These are phyloP conservation scores for Lactifluus piperatus DNA, from an alignment of 768 basidiomycete genomes.

Conservation along the genomic window DNA sequence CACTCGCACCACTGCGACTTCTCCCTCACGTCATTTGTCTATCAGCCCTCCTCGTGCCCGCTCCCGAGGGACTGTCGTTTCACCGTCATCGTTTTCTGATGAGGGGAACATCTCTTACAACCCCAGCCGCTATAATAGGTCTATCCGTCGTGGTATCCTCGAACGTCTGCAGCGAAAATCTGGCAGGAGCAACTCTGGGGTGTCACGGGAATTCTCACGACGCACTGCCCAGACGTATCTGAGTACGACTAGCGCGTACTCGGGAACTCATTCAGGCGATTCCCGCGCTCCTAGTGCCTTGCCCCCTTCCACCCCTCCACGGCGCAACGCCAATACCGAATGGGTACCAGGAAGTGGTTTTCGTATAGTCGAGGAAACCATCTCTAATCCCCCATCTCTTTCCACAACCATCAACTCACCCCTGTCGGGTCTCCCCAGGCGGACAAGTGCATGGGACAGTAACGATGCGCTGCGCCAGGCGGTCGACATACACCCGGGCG, in stretches of 20 bases:
- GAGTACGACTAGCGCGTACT: constrained; percentile 16
- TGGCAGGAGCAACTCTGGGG: constrained; percentile 24
- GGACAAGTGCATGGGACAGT: constrained; percentile 16
- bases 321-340: background rate
- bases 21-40: background rate
- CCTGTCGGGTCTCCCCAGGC: constrained; percentile 9
- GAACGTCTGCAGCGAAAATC: constrained; percentile 29
- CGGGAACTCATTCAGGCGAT: constrained; percentile 4
- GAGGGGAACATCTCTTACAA: constrained; percentile 34
- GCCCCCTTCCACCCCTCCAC: background rate
- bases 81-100: constrained; percentile 10
- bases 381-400: background rate
- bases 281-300: background rate
- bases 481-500: constrained; percentile 15
- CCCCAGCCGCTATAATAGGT: constrained; percentile 40
- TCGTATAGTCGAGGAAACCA: constrained; percentile 34
- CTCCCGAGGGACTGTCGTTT: constrained; percentile 3
- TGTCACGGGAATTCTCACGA: constrained; percentile 14
- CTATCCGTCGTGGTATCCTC: constrained; percentile 44
- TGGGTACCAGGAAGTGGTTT: constrained; percentile 31
- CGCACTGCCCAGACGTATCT: constrained; percentile 8
- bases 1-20: background rate
- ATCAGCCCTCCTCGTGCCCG: background rate
- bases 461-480: constrained; percentile 19
- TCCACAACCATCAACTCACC: background rate